Conservation (phyloP, 148 eudicot species). For the Camellia lanceoleosa region DNA sequence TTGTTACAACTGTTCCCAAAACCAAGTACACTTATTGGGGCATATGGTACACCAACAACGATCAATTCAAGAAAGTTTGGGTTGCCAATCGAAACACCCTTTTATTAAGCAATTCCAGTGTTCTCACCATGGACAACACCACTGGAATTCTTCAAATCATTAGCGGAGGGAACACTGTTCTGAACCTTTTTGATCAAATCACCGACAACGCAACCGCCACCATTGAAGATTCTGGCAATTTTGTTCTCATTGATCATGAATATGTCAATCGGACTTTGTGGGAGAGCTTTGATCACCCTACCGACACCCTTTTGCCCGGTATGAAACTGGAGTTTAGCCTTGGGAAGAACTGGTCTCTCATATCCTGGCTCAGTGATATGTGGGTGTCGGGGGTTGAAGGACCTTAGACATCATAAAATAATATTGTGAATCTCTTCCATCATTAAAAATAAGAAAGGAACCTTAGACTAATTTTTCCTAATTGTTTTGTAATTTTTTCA, state of each 20-base stretch:
- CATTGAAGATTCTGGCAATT: conserved; percentile 19
- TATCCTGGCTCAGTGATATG: conserved; percentile 22
- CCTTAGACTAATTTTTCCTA: too few relatives aligned
- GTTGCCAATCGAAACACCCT: conserved; percentile 15
- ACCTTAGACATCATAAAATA: too few relatives aligned
- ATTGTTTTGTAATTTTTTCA: too few relatives aligned
- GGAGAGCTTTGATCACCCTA: neutral
- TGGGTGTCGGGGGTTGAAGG: too few relatives aligned
- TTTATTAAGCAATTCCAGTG: neutral
- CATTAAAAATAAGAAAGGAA: too few relatives aligned
- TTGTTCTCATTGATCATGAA: conserved; percentile 11
- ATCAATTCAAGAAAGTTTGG: conserved; percentile 7
- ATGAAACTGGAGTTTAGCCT: neutral
- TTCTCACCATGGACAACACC: neutral
- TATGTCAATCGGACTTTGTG: conserved; percentile 2
- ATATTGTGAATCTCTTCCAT: too few relatives aligned
- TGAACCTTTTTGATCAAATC: conserved; percentile 17
- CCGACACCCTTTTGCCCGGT: neutral
- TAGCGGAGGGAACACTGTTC: neutral
- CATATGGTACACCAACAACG: conserved; percentile 18
- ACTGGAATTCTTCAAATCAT: conserved; percentile 5
- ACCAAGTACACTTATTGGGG: conserved; percentile 19
- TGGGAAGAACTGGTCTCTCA: neutral
- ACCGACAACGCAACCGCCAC: conserved; percentile 6
- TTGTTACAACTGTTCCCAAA: too few relatives aligned